These are phyloP conservation scores for Mortierella sp. DNA, from an alignment of 371 early-diverging fungal genomes.

Conservation along the genomic window DNA sequence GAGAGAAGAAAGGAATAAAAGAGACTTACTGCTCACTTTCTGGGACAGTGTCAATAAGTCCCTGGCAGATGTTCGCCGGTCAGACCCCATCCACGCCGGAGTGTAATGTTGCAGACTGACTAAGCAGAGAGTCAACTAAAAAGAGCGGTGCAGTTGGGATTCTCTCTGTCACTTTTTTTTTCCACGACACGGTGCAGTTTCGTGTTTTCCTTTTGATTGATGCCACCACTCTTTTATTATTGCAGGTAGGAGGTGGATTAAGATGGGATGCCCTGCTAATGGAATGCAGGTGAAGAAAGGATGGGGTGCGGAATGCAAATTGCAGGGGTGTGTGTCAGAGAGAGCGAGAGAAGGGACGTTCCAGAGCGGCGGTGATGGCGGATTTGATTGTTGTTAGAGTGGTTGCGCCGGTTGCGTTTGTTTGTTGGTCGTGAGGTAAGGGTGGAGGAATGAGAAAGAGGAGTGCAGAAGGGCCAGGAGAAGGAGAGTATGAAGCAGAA, in stretches of 20 bases:
- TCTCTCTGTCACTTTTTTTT: not conserved
- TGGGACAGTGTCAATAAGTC: slow-evolving; percentile 53
- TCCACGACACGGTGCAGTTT: not conserved
- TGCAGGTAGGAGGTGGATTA: not conserved
- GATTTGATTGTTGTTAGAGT: not conserved
- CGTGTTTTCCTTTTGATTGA: not conserved
- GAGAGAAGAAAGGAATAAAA: not conserved
- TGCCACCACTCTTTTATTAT: not conserved
- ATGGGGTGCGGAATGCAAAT: not conserved
- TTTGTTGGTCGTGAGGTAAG: not conserved
- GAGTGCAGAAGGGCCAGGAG: not conserved
- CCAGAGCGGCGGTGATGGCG: not conserved
- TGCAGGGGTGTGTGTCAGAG: not conserved
- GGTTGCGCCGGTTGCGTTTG: not conserved
- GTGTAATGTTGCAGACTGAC: not conserved
- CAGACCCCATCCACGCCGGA: slow-evolving; percentile 38
- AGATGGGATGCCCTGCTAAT: not conserved
- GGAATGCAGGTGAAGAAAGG: not conserved
- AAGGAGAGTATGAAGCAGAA: not conserved
- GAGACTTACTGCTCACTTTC: slow-evolving; percentile 53
- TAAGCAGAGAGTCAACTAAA: not conserved
- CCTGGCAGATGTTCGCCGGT: slow-evolving; percentile 53
- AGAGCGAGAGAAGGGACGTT: not conserved
- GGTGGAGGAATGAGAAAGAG: slow-evolving; percentile 4
- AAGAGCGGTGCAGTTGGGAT: slow-evolving; percentile 2